Base-by-base conservation (phyloP, 805 yeast genomes). In the Wickerhamomyces strasburgensis region DNA sequence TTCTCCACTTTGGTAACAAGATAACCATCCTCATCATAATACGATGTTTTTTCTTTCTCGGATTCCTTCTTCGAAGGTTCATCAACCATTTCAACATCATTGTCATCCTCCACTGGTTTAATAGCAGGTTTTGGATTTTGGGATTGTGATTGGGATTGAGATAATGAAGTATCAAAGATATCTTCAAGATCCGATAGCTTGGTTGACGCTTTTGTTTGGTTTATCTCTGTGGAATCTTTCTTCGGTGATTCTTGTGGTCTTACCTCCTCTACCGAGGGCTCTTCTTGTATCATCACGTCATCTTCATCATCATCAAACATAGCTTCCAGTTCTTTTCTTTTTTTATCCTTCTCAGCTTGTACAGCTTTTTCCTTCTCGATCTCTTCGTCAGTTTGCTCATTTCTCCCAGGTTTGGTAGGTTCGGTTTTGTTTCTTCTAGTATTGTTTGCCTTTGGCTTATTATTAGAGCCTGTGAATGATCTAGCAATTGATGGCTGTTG, bases 1-100 rank as follows among this genome's bases (percentile, higher is more conserved):
- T 44, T 49, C 14, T 42, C 46, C 28, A 46, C 50, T 38, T 54
- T 48, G 3, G 74, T 66, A 0, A 72, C 67, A 16, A 70, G 56
- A 47, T 65, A 74, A 1, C 79, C 80, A 36, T 73, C 79, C 27
- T 70, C 77, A 43, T 73, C 80, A 17, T 63, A 59, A 37, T 55
- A 57, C 7, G 47, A 51, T 18, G 51, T 46, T 5, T 43, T 27
- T 16, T 32, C 31, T 5, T 42, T 49, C 21, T 44, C 40, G 16
- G 18, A 40, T 15, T 37, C 47, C 13, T 19, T n/a, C 17, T 27
- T 42, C 39, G 25, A 29, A 13, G 19, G 11, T 15, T 19, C 14
- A 2, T 18, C 14, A n/a, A n/a, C n/a, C n/a, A n/a, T n/a, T n/a
- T n/a, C n/a, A n/a, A 35, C 38, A 10, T 32, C 27, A 10, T 27